These are phyloP conservation scores for Coemansia javaensis DNA, from an alignment of 192 early-diverging fungal species.

Conservation along the genomic window DNA sequence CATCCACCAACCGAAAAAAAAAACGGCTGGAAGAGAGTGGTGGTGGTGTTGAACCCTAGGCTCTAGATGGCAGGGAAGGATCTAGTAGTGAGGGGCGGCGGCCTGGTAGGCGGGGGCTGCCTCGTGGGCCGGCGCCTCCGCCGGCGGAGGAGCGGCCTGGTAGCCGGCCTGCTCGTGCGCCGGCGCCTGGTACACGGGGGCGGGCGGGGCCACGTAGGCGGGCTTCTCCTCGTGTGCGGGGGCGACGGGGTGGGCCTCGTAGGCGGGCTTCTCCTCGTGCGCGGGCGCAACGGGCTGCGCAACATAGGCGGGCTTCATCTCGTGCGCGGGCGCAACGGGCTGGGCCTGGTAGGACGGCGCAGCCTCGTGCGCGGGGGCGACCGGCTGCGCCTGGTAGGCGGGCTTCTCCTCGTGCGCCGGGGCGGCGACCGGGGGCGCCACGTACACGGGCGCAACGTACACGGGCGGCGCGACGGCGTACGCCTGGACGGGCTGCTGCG, in stretches of 20 bases:
- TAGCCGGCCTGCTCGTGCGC: too few species aligned
- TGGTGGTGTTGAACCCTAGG: not conserved
- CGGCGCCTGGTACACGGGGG: too few species aligned
- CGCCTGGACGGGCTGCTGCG: too few species aligned
- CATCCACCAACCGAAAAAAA: slow-evolving; percentile 1
- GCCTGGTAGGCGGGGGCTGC: slow-evolving; percentile 10
- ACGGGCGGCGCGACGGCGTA: not conserved
- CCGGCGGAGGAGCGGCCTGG: not conserved
- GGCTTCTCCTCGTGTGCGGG: slow-evolving; percentile 10
- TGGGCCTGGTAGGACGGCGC: slow-evolving; percentile 3
- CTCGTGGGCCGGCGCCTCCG: slow-evolving; percentile 7
- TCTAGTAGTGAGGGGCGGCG: slow-evolving; percentile 37
- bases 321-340: slow-evolving; percentile 9
- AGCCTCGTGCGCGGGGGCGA: not conserved
- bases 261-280: slow-evolving; percentile 9
- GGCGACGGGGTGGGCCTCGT: slow-evolving; percentile 5
- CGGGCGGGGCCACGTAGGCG: too few species aligned
- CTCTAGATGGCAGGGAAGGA: too few species aligned
- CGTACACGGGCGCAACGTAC: slow-evolving; percentile 1
- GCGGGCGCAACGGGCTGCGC: slow-evolving; percentile 6
- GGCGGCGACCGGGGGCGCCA: slow-evolving; percentile 3
- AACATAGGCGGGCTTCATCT: slow-evolving; percentile 3
- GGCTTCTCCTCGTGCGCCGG: slow-evolving; percentile 8
- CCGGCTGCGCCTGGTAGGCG: slow-evolving; percentile 16
- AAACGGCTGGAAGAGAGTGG: not conserved